Evolutionary conservation across 2,329 filamentous ascomycete genomes (phyloP), one percentile per base, ranked within the genome.

Genomic region (Ceratocystiopsis brevicomis): DNA sequence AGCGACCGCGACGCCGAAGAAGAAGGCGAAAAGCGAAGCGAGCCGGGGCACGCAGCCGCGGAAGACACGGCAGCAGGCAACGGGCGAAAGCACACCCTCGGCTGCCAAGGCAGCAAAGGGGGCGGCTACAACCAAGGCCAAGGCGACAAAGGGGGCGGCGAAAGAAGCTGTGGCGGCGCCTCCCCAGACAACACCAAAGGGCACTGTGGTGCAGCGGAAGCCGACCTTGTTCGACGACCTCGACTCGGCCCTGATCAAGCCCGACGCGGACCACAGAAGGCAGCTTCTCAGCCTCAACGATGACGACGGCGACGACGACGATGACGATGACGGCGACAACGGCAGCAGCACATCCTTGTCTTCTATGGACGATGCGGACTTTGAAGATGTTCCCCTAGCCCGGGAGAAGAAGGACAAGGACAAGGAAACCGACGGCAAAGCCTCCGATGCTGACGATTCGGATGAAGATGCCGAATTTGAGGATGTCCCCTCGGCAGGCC

Each of bases 401-500:
- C 49, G 50, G 57, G 55, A 61, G 45, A 59, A 56, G 1, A 52
- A 53, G 6, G 50, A 51, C 15, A 52, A 51, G 1, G 46, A 55
- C 4, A 42, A 34, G 6, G 48, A 55, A 33, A 59, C 62, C 6
- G 64, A 63, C 1, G 62, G 67, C 5, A 11, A 15, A 8, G 33
- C 11, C 33, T 13, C 4, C 4, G 54, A 59, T 1, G 61, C 61
- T 1, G 65, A 67, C 13, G 68, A 78, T 36, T 69, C 72, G 11
- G 70, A 78, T 33, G 73, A 77, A 35, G 72, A 77, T 41, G 67
- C 80, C 5, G 71, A 73, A 47, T 78, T 77, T 37, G 76, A 78
- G 48, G 70, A 73, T 49, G 71, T 76, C 12, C 56, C 60, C 1
- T 53, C 60, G 37, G 61, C 61, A 56, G 40, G 44, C 13, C 43